A percentile compares a stretch with the other conserved stretches of the same genome.
Conservation (phyloP, 768 basidiomycete species). For the Suillus spraguei region DNA sequence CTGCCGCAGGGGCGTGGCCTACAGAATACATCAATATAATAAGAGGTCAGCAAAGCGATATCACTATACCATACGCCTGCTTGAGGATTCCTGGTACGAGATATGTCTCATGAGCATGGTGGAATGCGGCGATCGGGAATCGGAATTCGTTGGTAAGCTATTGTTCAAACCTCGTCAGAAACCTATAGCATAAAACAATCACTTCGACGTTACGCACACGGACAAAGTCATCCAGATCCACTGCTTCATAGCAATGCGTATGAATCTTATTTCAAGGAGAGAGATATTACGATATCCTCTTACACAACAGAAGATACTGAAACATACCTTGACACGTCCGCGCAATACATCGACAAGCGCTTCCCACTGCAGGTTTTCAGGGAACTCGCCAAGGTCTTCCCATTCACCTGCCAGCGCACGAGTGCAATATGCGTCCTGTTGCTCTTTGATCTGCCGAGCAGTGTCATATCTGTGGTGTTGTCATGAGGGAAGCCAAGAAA, state of each 20-base stretch:
- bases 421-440: conserved; percentile 58
- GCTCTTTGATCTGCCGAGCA: conserved; percentile 53
- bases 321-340: conserved; percentile 73
- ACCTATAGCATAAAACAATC: neutral
- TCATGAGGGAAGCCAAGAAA: neutral
- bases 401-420: conserved; percentile 43
- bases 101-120: conserved; percentile 89
- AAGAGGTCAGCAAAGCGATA: neutral
- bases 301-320: neutral
- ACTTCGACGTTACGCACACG: conserved; percentile 45
- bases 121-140: conserved; percentile 79
- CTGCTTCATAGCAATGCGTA: conserved; percentile 53
- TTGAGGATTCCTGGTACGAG: conserved; percentile 85
- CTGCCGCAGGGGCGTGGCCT: conserved; percentile 68
- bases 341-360: conserved; percentile 81
- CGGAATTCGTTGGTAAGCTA: conserved; percentile 92
- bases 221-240: conserved; percentile 71
- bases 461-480: conserved; percentile 45
- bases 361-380: conserved; percentile 75
- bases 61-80: conserved; percentile 50
- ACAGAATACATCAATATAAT: neutral
- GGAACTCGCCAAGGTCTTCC: conserved; percentile 53
- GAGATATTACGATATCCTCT: neutral
- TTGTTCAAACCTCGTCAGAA: conserved; percentile 3
- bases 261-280: conserved; percentile 24